Percentiles rank a stretch among this genome's conserved stretches.
These are phyloP conservation scores for Haplosporangium sp. DNA, from an alignment of 371 early-diverging fungal species.

Conservation along the genomic window DNA sequence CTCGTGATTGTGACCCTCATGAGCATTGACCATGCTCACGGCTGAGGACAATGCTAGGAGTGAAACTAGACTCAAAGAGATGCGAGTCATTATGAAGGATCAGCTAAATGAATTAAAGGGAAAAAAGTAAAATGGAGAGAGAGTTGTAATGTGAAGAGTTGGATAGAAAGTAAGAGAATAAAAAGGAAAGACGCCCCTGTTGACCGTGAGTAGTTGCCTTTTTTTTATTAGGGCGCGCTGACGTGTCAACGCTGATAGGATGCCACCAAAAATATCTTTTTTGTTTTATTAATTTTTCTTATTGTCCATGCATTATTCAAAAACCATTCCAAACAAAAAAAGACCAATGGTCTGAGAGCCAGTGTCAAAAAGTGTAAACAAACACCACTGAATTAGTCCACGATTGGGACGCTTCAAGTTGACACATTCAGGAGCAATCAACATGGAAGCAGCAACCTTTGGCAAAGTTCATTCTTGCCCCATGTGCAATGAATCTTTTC, in stretches of 20 bases:
- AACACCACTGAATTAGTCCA: not conserved
- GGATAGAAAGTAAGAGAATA: conserved; percentile 16
- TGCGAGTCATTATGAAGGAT: conserved; percentile 39
- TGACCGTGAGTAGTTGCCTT: not conserved
- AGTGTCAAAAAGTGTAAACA: too few relatives aligned
- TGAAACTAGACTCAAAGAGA: conserved; percentile 44
- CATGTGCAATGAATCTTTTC: conserved; percentile 30
- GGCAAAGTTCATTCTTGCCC: conserved; percentile 25
- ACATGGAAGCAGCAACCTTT: not conserved
- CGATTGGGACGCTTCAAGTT: too few relatives aligned
- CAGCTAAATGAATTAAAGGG: not conserved
- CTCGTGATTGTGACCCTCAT: conserved; percentile 27
- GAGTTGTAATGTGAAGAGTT: not conserved
- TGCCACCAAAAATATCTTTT: conserved; percentile 14
- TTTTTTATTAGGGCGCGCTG: conserved; percentile 5
- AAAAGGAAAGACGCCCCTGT: not conserved
- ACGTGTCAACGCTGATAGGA: conserved; percentile 20
- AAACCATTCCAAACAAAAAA: not conserved
- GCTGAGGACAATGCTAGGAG: conserved; percentile 55
- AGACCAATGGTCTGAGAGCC: too few relatives aligned
- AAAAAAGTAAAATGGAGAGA: not conserved
- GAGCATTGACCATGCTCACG: conserved; percentile 44
- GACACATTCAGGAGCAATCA: not conserved
- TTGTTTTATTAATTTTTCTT: not conserved
- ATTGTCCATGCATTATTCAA: not conserved